Conservation (phyloP, 768 basidiomycete species). For the Amanita muscaria region DNA sequence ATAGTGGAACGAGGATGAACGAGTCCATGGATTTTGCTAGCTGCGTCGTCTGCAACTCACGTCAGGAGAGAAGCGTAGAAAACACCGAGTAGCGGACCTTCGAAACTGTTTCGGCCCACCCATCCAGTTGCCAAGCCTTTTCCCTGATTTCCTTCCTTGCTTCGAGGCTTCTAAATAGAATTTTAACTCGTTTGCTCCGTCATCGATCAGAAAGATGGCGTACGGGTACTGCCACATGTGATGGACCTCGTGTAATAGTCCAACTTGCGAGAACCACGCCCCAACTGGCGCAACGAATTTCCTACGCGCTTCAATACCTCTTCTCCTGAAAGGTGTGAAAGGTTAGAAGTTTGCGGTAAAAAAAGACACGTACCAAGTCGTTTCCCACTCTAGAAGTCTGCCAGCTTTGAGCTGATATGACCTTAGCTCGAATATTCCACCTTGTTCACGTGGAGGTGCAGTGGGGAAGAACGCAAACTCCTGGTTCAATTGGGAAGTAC, state of each 20-base stretch:
- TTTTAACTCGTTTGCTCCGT: neutral
- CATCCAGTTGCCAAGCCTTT: conserved; percentile 89
- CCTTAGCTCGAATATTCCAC: conserved; percentile 91
- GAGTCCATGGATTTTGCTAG: conserved; percentile 82
- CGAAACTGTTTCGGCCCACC: conserved; percentile 91
- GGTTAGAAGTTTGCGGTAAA: conserved; percentile 1
- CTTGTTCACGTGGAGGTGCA: conserved; percentile 75
- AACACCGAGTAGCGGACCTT: conserved; percentile 46
- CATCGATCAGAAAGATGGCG: conserved; percentile 22
- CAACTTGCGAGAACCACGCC: conserved; percentile 89
- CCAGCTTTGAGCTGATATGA: conserved; percentile 86
- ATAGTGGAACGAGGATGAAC: conserved; percentile 68
- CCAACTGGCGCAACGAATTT: conserved; percentile 81
- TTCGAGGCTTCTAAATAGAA: conserved; percentile 50
- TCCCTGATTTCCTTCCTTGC: conserved; percentile 78
- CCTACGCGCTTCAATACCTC: conserved; percentile 88
- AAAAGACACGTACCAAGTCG: conserved; percentile 57
- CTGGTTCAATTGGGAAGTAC: conserved; percentile 74
- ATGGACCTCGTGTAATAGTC: conserved; percentile 80
- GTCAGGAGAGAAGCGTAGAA: conserved; percentile 6
- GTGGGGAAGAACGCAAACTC: conserved; percentile 97
- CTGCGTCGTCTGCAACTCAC: conserved; percentile 66
- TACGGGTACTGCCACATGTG: conserved; percentile 98
- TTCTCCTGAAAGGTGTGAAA: conserved; percentile 49
- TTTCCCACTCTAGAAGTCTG: conserved; percentile 90